Base-by-base conservation (phyloP, 257 asterid genomes). In the Solanum tarapatanum region DNA sequence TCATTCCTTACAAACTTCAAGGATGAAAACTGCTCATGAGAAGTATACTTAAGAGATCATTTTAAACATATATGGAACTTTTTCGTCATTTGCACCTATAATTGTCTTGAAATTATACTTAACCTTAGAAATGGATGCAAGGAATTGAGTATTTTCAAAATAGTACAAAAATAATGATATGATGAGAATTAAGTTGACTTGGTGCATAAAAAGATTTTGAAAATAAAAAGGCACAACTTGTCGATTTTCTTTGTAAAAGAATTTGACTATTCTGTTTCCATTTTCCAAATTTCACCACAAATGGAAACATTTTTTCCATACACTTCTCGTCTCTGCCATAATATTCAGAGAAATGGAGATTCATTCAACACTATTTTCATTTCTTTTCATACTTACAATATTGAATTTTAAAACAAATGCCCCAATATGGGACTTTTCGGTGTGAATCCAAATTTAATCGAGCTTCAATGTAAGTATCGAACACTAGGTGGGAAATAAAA, bases 401-500 rank as follows among this genome's bases (percentile, higher is more conserved):
- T 9, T 74, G 45, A 33, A 6, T 33, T 73, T 33, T 30, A 19
- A 2, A 33, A 9, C 8, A 33, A 33, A 33, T 73, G 80, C 23
- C 10, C 3, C 9, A 48, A 14, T 48, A 48, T 4, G 0, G 60
- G n/a, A 51, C 4, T 51, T 51, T 51, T 0, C n/a, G 3, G 0
- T 0, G 1, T 51, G 0, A 51, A 51, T 51, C 0, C 4, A 51
- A 51, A 6, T 51, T 51, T 51, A 51, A 51, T 51, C 9, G 1
- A 0, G 0, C 62, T 51, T 51, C 4, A 51, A 51, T 51, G 1
- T 51, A 1, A 51, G 2, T 51, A 51, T 2, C 8, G 0, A 51
- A 51, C 9, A 16, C 9, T 1, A 51, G 0, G 9, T 17, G 8
- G 0, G 0, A 51, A 16, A 6, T 48, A 1, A 51, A 48, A 48